Percentiles rank a stretch among this genome's conserved stretches.
Conservation (phyloP, 371 early-diverging fungal species). For the Mucor velutinosus region DNA sequence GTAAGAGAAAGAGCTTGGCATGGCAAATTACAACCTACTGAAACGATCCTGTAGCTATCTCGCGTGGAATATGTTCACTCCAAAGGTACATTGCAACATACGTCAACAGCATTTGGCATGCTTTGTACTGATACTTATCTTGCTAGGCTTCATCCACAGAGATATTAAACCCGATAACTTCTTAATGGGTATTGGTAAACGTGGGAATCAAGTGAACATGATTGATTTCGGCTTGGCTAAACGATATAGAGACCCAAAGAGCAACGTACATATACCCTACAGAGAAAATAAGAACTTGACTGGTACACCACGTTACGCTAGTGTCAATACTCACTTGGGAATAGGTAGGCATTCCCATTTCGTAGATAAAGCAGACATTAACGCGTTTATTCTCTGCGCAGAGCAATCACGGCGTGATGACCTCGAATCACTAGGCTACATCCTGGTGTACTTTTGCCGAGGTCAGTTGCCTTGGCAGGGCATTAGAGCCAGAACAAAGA, state of each 20-base stretch:
- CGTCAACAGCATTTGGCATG: background rate
- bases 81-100: conserved; percentile 52
- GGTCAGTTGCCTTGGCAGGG: conserved; percentile 99
- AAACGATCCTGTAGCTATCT: conserved; percentile 69
- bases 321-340: conserved; percentile 98
- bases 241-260: conserved; percentile 96
- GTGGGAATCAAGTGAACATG: conserved; percentile 95
- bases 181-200: conserved; percentile 95
- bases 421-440: conserved; percentile 98
- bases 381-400: conserved; percentile 19
- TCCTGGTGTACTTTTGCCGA: conserved; percentile 99
- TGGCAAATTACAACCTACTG: background rate
- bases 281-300: conserved; percentile 98
- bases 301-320: conserved; percentile 99
- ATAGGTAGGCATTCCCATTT: conserved; percentile 64
- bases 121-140: background rate
- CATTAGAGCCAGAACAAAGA: conserved; percentile 96
- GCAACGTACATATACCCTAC: conserved; percentile 97
- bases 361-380: background rate
- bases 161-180: conserved; percentile 99
- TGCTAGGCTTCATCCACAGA: conserved; percentile 62
- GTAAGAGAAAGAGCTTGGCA: conserved; percentile 51
- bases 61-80: conserved; percentile 98
- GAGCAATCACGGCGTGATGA: conserved; percentile 99
- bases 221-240: conserved; percentile 99